Conservation (phyloP, 805 yeast genomes). For the Yarrowia sp. region DNA sequence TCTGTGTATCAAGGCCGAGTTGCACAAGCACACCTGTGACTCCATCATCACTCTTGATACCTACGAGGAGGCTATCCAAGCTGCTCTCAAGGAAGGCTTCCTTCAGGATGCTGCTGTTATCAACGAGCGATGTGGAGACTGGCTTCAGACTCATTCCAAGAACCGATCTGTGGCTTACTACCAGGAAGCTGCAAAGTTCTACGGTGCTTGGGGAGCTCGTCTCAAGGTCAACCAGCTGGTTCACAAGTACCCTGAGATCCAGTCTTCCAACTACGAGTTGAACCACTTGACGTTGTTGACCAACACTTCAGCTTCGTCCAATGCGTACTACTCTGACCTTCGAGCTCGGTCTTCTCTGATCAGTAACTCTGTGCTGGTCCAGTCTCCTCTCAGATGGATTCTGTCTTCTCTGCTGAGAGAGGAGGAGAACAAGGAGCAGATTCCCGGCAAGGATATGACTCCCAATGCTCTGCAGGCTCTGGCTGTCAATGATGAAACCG, state of each 20-base stretch:
- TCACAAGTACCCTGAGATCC: slow-evolving; percentile 38
- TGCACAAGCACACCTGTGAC: slow-evolving; percentile 34
- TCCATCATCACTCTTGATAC: slow-evolving; percentile 45
- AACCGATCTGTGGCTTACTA: slow-evolving; percentile 43
- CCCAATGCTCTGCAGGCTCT: slow-evolving; percentile 7
- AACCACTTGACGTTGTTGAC: slow-evolving; percentile 6
- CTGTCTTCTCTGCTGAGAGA: slow-evolving; percentile 37
- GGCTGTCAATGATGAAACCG: slow-evolving; percentile 1
- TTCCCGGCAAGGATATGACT: slow-evolving; percentile 1
- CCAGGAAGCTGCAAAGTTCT: slow-evolving; percentile 39
- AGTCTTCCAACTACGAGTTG: slow-evolving; percentile 34
- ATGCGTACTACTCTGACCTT: slow-evolving; percentile 17
- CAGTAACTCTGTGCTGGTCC: slow-evolving; percentile 31
- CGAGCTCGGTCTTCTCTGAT: slow-evolving; percentile 17
- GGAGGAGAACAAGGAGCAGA: slow-evolving; percentile 28
- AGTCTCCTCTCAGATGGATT: slow-evolving; percentile 37
- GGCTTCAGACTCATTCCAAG: slow-evolving; percentile 39
- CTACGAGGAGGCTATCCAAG: slow-evolving; percentile 48
- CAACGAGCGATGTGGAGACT: slow-evolving; percentile 44
- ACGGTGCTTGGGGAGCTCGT: slow-evolving; percentile 34
- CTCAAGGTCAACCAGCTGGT: slow-evolving; percentile 30
- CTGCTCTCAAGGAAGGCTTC: slow-evolving; percentile 38
- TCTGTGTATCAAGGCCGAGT: slow-evolving; percentile 42
- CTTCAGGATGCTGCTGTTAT: slow-evolving; percentile 45
- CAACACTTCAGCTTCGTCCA: slow-evolving; percentile 13